Percentiles rank a stretch among this genome's conserved stretches.
Evolutionary conservation across 1,139 yeast genomes (phyloP).

Genomic region (Geotrichum restrictum): DNA sequence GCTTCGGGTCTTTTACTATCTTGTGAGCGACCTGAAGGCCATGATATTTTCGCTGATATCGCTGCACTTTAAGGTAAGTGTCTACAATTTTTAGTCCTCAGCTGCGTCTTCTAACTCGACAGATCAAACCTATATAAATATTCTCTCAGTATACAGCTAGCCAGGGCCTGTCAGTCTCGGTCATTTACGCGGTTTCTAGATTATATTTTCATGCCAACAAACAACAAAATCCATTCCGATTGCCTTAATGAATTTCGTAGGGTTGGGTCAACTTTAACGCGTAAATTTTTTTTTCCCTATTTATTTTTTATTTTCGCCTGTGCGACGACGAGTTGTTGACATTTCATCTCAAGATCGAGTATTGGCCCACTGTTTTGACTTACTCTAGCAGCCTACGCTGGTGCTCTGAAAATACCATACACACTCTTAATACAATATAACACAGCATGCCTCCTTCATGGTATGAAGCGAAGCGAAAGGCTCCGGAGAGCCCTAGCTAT

Average conservation of each 20-base stretch:
- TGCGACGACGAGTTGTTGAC: too few relatives aligned
- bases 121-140: slow-evolving; percentile 24
- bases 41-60: slow-evolving; percentile 44
- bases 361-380: background rate
- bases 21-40: slow-evolving; percentile 46
- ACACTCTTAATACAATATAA: too few relatives aligned
- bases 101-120: background rate
- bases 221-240: background rate
- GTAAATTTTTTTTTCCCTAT: slow-evolving; percentile 5
- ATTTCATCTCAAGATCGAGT: background rate
- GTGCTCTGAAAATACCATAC: too few relatives aligned
- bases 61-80: slow-evolving; percentile 45
- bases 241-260: background rate
- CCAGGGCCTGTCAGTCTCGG: too few relatives aligned
- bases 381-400: background rate
- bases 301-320: background rate
- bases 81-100: background rate
- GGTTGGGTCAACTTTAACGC: slow-evolving; percentile 8
- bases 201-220: background rate
- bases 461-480: slow-evolving; percentile 19
- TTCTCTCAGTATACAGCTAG: too few relatives aligned
- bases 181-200: background rate
- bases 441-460: slow-evolving; percentile 17
- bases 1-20: slow-evolving; percentile 44
- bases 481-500: slow-evolving; percentile 4